These are phyloP conservation scores for Plantago major DNA, from an alignment of 257 asterid genomes.

Conservation along the genomic window DNA sequence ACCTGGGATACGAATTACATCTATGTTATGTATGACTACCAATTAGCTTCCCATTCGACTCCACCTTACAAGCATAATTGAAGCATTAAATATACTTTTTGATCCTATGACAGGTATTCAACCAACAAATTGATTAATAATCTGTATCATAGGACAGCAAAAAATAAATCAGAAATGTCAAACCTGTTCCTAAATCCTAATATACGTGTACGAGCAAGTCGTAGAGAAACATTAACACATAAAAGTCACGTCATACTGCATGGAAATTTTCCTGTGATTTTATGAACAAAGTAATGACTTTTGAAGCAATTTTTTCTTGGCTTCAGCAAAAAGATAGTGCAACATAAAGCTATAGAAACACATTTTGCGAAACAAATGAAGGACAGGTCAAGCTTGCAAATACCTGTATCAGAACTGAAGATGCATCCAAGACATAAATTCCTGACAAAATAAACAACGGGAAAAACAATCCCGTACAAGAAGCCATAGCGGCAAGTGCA, in stretches of 20 bases:
- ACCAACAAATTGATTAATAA: too few species aligned
- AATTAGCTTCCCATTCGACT: too few species aligned
- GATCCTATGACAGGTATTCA: too few species aligned
- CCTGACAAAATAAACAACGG: slow-evolving; percentile 84
- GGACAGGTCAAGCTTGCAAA: background rate
- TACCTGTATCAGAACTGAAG: slow-evolving; percentile 68
- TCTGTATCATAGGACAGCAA: too few species aligned
- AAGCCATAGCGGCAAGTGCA: slow-evolving; percentile 97
- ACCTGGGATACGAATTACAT: slow-evolving; percentile 32
- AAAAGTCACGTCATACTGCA: background rate
- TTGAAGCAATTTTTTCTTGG: too few species aligned
- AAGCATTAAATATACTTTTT: too few species aligned
- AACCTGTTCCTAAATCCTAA: background rate
- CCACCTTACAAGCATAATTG: too few species aligned
- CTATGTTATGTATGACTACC: background rate
- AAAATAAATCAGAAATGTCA: too few species aligned
- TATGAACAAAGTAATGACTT: too few species aligned
- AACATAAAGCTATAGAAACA: background rate
- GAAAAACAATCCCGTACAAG: slow-evolving; percentile 89
- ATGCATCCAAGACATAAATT: slow-evolving; percentile 50
- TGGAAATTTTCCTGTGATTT: too few species aligned
- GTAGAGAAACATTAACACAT: background rate
- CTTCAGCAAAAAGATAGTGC: background rate
- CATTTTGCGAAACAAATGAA: background rate
- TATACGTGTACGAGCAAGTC: too few species aligned